Conservation (phyloP, 2,329 filamentous ascomycete genomes). For the Sporothrix sp. region DNA sequence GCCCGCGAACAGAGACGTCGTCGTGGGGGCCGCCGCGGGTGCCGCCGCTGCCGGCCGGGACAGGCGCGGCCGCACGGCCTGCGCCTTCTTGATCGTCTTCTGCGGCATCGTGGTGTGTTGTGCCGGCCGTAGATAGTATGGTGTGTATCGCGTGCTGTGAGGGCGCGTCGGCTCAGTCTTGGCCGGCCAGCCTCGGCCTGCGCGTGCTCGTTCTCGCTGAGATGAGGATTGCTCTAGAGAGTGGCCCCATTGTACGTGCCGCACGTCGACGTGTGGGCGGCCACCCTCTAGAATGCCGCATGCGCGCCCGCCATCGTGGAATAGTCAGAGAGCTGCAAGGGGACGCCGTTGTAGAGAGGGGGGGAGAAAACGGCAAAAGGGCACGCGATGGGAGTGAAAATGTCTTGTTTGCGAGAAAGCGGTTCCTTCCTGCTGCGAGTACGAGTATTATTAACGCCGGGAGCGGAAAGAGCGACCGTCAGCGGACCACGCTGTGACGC, state of each 20-base stretch:
- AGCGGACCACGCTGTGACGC: too few relatives aligned
- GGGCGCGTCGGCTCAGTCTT: too few relatives aligned
- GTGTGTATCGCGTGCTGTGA: too few relatives aligned
- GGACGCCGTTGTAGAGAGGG: not conserved
- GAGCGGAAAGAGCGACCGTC: not conserved
- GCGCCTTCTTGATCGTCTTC: constrained; percentile 4
- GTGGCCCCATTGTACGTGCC: constrained; percentile 46
- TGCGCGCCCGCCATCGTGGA: constrained; percentile 34
- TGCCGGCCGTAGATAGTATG: too few relatives aligned
- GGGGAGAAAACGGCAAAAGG: not conserved
- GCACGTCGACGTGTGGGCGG: constrained; percentile 29
- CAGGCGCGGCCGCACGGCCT: constrained; percentile 20
- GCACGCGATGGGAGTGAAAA: too few relatives aligned
- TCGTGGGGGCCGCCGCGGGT: constrained; percentile 23
- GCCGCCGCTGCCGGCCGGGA: constrained; percentile 24
- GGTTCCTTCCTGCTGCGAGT: too few relatives aligned
- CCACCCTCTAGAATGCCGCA: constrained; percentile 48
- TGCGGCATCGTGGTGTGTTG: constrained; percentile 4
- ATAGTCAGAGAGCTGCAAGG: not conserved
- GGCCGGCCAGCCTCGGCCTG: not conserved
- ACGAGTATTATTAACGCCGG: too few relatives aligned
- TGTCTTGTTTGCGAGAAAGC: too few relatives aligned
- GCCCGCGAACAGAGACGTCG: constrained; percentile 26
- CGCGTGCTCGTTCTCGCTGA: not conserved
- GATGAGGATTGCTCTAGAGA: constrained; percentile 27